These are phyloP conservation scores for Schwanniomyces occidentalis DNA, from an alignment of 805 yeast species.

Conservation along the genomic window DNA sequence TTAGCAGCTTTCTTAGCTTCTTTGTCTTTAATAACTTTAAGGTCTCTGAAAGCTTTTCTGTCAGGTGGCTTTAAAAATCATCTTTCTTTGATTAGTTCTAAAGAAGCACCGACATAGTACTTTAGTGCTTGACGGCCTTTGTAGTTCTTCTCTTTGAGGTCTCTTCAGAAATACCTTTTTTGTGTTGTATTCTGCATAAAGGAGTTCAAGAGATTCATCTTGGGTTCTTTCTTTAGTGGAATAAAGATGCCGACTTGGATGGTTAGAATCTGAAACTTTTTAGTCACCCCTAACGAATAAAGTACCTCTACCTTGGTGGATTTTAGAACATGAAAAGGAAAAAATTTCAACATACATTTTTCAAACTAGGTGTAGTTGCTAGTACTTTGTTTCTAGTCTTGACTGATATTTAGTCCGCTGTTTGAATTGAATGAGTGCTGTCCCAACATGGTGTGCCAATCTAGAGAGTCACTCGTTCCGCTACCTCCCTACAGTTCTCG, in stretches of 20 bases:
- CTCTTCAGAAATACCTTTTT: slow-evolving; percentile 99
- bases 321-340: slow-evolving; percentile 98
- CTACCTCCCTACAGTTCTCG: no score
- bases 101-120: slow-evolving; percentile 99
- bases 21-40: slow-evolving; percentile 79
- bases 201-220: slow-evolving; percentile 99
- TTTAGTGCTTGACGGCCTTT: slow-evolving; percentile 97
- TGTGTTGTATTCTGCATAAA: slow-evolving; percentile 99
- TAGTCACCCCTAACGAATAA: slow-evolving; percentile 99
- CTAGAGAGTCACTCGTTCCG: no score
- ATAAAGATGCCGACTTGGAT: slow-evolving; percentile 95
- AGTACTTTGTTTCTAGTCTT: slow-evolving; percentile 24
- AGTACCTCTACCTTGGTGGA: slow-evolving; percentile 99
- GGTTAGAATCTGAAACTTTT: slow-evolving; percentile 99
- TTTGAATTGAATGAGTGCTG: no score
- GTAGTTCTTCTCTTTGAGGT: slow-evolving; percentile 95
- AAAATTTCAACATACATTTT: slow-evolving; percentile 99
- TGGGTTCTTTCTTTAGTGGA: slow-evolving; percentile 99
- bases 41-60: slow-evolving; percentile 97
- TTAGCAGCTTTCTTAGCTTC: slow-evolving; percentile 89
- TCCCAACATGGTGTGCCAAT: no score
- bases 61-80: slow-evolving; percentile 94
- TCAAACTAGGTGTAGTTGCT: slow-evolving; percentile 23
- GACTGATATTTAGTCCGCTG: no score
- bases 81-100: slow-evolving; percentile 97